Percentiles rank a stretch among this genome's conserved stretches.
These are phyloP conservation scores for Lolium multiflorum DNA, from an alignment of 176 grass and related monocot species.

Conservation along the genomic window DNA sequence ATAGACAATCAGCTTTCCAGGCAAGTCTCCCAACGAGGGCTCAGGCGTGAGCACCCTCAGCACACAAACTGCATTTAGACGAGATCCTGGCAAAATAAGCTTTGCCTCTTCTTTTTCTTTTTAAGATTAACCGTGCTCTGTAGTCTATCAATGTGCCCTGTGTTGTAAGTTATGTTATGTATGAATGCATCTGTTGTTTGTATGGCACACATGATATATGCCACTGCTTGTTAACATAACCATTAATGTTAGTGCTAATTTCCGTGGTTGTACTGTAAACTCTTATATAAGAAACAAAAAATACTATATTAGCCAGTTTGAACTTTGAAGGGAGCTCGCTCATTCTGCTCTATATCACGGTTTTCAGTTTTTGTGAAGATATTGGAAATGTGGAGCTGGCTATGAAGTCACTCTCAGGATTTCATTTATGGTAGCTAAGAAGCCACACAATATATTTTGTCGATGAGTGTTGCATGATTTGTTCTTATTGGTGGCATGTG, in stretches of 20 bases:
- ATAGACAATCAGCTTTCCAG: conserved; percentile 95
- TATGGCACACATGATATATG: conserved; percentile 46
- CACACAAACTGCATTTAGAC: conserved; percentile 52
- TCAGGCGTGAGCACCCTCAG: conserved; percentile 66
- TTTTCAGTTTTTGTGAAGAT: neutral
- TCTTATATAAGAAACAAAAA: conserved; percentile 30
- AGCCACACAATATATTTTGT: neutral
- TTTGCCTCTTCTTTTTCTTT: conserved; percentile 40
- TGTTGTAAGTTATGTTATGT: conserved; percentile 63
- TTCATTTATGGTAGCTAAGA: neutral
- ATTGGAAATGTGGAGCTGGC: conserved; percentile 6
- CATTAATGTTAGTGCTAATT: conserved; percentile 57
- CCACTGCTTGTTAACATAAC: conserved; percentile 49
- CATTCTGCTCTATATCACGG: neutral
- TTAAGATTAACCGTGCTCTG: conserved; percentile 54
- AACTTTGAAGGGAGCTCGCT: conserved; percentile 20
- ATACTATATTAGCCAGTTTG: conserved; percentile 15
- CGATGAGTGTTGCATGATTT: neutral
- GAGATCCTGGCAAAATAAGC: conserved; percentile 55
- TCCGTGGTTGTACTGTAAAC: conserved; percentile 47
- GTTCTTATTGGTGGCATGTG: neutral
- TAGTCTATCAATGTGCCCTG: conserved; percentile 56
- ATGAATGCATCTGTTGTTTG: conserved; percentile 53
- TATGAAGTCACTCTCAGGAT: neutral
- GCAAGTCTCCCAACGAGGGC: conserved; percentile 80